Evolutionary conservation across 2,329 filamentous ascomycete species (phyloP).

Genomic region (Exophiala bonariae): DNA sequence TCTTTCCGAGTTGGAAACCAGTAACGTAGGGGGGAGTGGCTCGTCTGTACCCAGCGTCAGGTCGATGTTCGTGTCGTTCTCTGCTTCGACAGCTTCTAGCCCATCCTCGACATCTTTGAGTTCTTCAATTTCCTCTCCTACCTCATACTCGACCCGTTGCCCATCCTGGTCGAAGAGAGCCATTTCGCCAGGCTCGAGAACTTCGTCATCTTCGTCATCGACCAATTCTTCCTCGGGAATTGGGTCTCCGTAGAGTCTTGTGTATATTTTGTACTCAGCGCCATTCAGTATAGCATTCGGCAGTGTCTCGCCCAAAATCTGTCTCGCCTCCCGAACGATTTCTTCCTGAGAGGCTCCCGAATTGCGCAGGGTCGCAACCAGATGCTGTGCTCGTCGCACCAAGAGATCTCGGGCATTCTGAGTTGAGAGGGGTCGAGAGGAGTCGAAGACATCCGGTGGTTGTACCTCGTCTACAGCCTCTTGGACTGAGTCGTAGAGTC

Average conservation of each 20-base stretch:
- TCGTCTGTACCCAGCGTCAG: constrained; percentile 4
- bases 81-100: not conserved
- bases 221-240: constrained; percentile 30
- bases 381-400: constrained; percentile 6
- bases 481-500: not conserved
- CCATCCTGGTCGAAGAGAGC: constrained; percentile 40
- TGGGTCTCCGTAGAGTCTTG: constrained; percentile 77
- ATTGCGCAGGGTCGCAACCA: constrained; percentile 14
- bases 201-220: constrained; percentile 31
- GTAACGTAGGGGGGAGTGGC: constrained; percentile 15
- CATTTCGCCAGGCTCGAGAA: constrained; percentile 26
- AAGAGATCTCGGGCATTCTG: not conserved
- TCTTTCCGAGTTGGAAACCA: constrained; percentile 27
- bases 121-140: constrained; percentile 3
- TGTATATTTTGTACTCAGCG: constrained; percentile 74
- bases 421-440: not conserved
- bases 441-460: not conserved
- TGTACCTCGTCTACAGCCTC: not conserved
- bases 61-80: constrained; percentile 15
- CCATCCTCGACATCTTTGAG: not conserved
- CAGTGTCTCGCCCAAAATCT: constrained; percentile 73
- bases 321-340: constrained; percentile 69
- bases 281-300: constrained; percentile 69
- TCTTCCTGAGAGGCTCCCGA: constrained; percentile 53
- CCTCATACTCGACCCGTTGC: constrained; percentile 34